Evolutionary conservation across 805 yeast species (phyloP).

Genomic region (Suhomyces canberraensis): DNA sequence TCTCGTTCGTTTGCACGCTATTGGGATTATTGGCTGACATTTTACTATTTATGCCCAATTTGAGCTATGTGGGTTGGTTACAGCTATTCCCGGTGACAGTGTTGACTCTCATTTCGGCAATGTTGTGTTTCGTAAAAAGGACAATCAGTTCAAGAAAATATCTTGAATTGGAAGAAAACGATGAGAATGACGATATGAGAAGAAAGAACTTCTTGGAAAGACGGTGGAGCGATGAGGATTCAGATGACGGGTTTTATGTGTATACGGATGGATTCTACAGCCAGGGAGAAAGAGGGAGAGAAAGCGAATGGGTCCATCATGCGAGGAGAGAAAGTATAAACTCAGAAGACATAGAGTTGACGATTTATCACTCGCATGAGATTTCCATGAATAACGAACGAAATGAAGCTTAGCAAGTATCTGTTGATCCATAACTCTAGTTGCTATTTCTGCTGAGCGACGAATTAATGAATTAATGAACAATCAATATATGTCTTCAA

Average conservation of each 20-base stretch:
- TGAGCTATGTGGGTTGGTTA: slow-evolving; percentile 86
- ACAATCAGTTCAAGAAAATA: slow-evolving; percentile 51
- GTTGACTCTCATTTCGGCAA: slow-evolving; percentile 59
- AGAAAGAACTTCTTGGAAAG: slow-evolving; percentile 12
- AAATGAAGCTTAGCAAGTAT: no score
- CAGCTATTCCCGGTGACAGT: slow-evolving; percentile 65
- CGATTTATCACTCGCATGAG: not conserved
- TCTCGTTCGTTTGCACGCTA: slow-evolving; percentile 65
- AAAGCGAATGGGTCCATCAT: slow-evolving; percentile 18
- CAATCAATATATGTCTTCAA: no score
- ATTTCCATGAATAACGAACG: not conserved
- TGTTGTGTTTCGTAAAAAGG: slow-evolving; percentile 71
- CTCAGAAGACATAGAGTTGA: not conserved
- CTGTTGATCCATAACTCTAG: no score
- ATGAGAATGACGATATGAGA: slow-evolving; percentile 35
- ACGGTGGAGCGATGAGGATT: slow-evolving; percentile 21
- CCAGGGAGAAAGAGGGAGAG: not conserved
- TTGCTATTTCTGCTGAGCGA: no score
- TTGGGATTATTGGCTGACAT: slow-evolving; percentile 81
- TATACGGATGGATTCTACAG: slow-evolving; percentile 42
- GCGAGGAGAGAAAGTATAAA: not conserved
- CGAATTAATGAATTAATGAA: no score
- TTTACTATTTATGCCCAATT: slow-evolving; percentile 67
- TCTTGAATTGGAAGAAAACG: slow-evolving; percentile 28
- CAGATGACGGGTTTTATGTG: slow-evolving; percentile 44